Evolutionary conservation across 192 early-diverging fungal genomes (phyloP).

Genomic region (Coemansia sp.): DNA sequence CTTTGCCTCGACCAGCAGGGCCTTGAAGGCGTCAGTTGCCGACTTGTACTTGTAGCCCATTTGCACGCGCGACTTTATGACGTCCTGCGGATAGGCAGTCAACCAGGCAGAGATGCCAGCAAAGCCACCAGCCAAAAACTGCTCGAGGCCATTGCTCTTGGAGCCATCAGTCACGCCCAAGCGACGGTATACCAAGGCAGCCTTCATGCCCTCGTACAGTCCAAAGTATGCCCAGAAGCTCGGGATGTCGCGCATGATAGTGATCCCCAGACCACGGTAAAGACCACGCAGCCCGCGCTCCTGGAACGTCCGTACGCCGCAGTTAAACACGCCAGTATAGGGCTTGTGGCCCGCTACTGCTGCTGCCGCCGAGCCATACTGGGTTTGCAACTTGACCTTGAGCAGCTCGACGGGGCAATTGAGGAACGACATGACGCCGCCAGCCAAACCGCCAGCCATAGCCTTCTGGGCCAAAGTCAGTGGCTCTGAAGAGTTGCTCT

Average conservation of each 20-base stretch:
- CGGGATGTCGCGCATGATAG: conserved; percentile 77
- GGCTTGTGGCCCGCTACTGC: conserved; percentile 21
- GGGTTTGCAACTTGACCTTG: conserved; percentile 92
- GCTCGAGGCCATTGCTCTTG: conserved; percentile 54
- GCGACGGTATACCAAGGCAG: conserved; percentile 62
- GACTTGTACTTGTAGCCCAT: conserved; percentile 60
- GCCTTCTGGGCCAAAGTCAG: conserved; percentile 75
- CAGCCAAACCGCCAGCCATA: conserved; percentile 87
- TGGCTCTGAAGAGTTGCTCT: conserved; percentile 56
- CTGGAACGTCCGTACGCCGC: conserved; percentile 65
- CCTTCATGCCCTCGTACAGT: conserved; percentile 82
- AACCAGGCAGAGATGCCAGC: conserved; percentile 84
- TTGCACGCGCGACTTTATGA: conserved; percentile 69
- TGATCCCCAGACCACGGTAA: conserved; percentile 79
- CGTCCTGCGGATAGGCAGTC: conserved; percentile 82
- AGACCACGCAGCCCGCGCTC: conserved; percentile 64
- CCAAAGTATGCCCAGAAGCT: conserved; percentile 73
- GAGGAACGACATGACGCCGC: conserved; percentile 77
- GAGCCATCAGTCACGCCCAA: conserved; percentile 54
- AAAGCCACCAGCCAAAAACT: conserved; percentile 78
- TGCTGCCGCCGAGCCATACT: conserved; percentile 54
- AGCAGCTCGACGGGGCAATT: conserved; percentile 92
- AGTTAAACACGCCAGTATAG: conserved; percentile 47
- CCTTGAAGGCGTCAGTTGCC: conserved; percentile 55
- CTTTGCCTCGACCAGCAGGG: conserved; percentile 58